phyloP scores from a whole-genome alignment of 352 stramenopile genomes.

The Phytophthora nicotianae region DNA sequence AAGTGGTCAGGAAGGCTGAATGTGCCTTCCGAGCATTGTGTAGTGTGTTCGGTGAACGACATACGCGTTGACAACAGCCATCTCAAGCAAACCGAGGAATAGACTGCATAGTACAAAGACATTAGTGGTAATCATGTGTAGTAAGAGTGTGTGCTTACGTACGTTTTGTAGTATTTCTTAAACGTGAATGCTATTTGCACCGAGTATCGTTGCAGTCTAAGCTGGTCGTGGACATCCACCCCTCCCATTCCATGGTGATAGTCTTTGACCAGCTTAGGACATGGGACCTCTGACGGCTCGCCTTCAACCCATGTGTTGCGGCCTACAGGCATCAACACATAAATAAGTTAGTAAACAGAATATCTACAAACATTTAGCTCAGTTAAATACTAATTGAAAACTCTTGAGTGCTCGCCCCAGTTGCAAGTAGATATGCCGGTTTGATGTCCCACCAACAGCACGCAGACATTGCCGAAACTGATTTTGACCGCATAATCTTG shows the following conservation, averaged over 20 bases:
- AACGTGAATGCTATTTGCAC: neutral
- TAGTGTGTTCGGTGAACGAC: neutral
- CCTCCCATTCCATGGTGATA: neutral
- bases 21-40: neutral
- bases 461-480: neutral
- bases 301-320: neutral
- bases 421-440: neutral
- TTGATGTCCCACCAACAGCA: neutral
- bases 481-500: neutral
- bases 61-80: neutral
- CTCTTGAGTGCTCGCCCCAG: neutral
- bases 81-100: neutral
- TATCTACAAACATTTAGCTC: neutral
- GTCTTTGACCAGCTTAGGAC: neutral
- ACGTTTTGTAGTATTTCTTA: neutral
- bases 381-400: neutral
- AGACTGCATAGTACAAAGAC: neutral
- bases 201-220: neutral
- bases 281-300: neutral
- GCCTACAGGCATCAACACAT: neutral
- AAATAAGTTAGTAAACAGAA: neutral
- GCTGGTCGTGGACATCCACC: constrained; percentile 1
- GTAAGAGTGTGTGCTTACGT: neutral
- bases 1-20: neutral
- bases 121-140: too few relatives aligned